Conservation (phyloP, 306 rosid species). For the Heteromeles arbutifolia region DNA sequence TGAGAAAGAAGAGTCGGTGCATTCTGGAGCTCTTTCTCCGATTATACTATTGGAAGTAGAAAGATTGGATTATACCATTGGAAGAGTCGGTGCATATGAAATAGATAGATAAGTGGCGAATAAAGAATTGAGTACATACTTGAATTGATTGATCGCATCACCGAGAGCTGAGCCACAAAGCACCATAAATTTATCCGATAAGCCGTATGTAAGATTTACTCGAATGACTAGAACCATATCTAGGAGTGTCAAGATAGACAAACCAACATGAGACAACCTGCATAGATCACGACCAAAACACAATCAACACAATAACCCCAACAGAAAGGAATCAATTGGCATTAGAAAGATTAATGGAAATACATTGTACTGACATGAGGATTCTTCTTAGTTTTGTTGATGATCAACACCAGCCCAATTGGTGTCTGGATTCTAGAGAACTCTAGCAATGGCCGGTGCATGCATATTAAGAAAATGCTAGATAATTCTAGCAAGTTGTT, state of each 20-base stretch:
- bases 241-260: constrained; percentile 50
- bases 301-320: neutral
- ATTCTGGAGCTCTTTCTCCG: no score
- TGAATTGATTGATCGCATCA: constrained; percentile 73
- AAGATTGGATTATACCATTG: no score
- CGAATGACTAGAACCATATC: constrained; percentile 56
- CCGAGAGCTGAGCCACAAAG: constrained; percentile 67
- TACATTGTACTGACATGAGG: constrained; percentile 51
- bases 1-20: no score
- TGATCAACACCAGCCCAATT: no score
- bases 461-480: no score
- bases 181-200: constrained; percentile 61
- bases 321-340: neutral
- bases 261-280: constrained; percentile 65
- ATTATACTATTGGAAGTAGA: no score
- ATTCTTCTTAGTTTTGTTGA: constrained; percentile 56
- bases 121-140: constrained; percentile 35
- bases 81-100: neutral
- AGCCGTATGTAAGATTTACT: constrained; percentile 43
- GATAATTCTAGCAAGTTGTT: no score
- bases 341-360: neutral
- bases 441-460: no score
- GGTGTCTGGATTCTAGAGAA: no score
- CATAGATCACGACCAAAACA: constrained; percentile 19
- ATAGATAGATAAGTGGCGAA: neutral